Evolutionary conservation across 2,329 filamentous ascomycete species (phyloP), one percentile per base, ranked within the genome.

Genomic region (Talaromyces piceae): DNA sequence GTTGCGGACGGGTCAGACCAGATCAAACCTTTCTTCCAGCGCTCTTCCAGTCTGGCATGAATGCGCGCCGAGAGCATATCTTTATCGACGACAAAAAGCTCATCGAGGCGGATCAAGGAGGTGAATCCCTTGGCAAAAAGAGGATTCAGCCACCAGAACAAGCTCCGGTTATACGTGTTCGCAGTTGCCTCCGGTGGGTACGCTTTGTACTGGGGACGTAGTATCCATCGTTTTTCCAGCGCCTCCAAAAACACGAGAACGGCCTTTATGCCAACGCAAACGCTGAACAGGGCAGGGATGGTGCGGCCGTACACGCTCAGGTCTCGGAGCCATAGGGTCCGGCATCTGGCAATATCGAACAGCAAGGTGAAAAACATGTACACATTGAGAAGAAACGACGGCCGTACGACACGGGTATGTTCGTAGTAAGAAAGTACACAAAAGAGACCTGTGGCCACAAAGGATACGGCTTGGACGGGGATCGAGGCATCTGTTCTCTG

Each of bases 91-190:
- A 62, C 54, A 54, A 65, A 69, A 4, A 77, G 61, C 47, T 77
- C 72, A 6, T 73, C 66, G 0, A 74, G 58, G 0, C 57, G 56
- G 22, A 77, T 50, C 4, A 67, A 57, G 4, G 67, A 70, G 2
- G 63, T 65, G 62, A 71, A 77, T 0, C 76, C 75, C 18, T 62
- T 63, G 9, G 66, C 62, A 25, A 81, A 70, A 3, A 79, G 58
- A 2, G 67, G 65, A 39, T 71, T 74, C 28, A 77, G 61, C 76
- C 76, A 79, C 62, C 67, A 73, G 56, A 78, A 78, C 22, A 74
- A 59, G 2, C 64, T 66, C n/a, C 66, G 63, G 43, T 61, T 73
- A 58, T 73, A 71, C 18, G 74, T 58, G 8, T 75, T 70, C 50
- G 71, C 73, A 11, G 73, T 75, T 16, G 69, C 70, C 56, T 81